These are phyloP conservation scores for Rachicladosporium sp. DNA, from an alignment of 2,329 filamentous ascomycete species.

Conservation along the genomic window DNA sequence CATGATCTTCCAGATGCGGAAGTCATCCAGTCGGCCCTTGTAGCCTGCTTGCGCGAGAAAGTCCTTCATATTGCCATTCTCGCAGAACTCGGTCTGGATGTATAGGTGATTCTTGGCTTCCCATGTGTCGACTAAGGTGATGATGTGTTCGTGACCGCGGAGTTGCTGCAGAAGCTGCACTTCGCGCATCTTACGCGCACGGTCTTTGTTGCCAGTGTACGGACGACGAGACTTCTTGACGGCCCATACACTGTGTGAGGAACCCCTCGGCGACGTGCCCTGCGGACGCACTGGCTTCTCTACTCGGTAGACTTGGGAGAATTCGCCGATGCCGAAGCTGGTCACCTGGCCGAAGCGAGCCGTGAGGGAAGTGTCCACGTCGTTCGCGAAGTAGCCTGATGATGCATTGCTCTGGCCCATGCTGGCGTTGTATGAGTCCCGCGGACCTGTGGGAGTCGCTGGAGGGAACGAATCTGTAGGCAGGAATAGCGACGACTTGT, in stretches of 20 bases:
- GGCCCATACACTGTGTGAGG: slow-evolving; percentile 51
- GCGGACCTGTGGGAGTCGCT: slow-evolving; percentile 67
- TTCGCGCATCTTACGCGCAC: slow-evolving; percentile 73
- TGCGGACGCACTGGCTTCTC: slow-evolving; percentile 32
- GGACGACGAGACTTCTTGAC: slow-evolving; percentile 86
- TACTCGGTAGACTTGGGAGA: slow-evolving; percentile 83
- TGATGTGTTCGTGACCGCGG: slow-evolving; percentile 67
- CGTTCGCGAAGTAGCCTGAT: slow-evolving; percentile 55
- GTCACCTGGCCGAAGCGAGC: slow-evolving; percentile 72
- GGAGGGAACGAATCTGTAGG: slow-evolving; percentile 46
- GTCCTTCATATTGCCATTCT: slow-evolving; percentile 78
- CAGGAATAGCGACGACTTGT: slow-evolving; percentile 23
- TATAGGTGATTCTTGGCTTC: slow-evolving; percentile 76
- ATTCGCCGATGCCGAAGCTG: slow-evolving; percentile 75
- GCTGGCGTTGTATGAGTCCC: slow-evolving; percentile 46
- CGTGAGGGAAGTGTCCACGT: slow-evolving; percentile 63
- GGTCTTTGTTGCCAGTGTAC: slow-evolving; percentile 65
- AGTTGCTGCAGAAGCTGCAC: slow-evolving; percentile 68
- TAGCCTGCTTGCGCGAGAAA: slow-evolving; percentile 75
- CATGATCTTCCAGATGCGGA: slow-evolving; percentile 96
- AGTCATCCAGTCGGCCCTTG: slow-evolving; percentile 83
- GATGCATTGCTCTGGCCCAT: slow-evolving; percentile 37
- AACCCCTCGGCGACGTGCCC: not conserved
- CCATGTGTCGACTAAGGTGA: slow-evolving; percentile 79
- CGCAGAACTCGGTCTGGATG: slow-evolving; percentile 95